Percentiles rank a stretch among this genome's conserved stretches.
Conservation (phyloP, 192 early-diverging fungal species). For the Podila minutissima region DNA sequence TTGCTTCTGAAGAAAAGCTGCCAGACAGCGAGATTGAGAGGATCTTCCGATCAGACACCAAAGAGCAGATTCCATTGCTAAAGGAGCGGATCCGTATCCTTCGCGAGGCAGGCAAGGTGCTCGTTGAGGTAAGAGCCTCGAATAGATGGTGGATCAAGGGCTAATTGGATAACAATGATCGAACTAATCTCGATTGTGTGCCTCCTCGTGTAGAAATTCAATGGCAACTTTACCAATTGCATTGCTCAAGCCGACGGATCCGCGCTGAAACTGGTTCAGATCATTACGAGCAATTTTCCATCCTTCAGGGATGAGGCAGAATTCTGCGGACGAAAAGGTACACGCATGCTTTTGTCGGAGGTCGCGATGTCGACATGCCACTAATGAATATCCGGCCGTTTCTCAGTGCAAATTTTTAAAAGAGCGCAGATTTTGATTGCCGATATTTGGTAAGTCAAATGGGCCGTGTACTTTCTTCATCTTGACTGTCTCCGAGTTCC, state of each 20-base stretch:
- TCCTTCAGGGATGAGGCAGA: slow-evolving; percentile 74
- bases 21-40: slow-evolving; percentile 54
- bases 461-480: no score
- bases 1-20: slow-evolving; percentile 45
- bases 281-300: slow-evolving; percentile 66
- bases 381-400: slow-evolving; percentile 1
- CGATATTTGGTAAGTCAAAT: slow-evolving; percentile 69
- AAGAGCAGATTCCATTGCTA: slow-evolving; percentile 69
- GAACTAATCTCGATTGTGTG: neutral
- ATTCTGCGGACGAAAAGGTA: slow-evolving; percentile 67
- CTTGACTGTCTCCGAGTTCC: no score
- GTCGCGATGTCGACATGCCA: neutral
- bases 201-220: slow-evolving; percentile 57
- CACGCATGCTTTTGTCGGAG: neutral
- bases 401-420: slow-evolving; percentile 74
- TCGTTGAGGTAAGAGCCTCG: slow-evolving; percentile 54
- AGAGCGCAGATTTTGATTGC: slow-evolving; percentile 87
- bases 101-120: slow-evolving; percentile 74
- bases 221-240: slow-evolving; percentile 70
- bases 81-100: slow-evolving; percentile 68
- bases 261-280: slow-evolving; percentile 64
- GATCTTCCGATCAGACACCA: slow-evolving; percentile 73
- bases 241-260: slow-evolving; percentile 61
- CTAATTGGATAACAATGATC: neutral
- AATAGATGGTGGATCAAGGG: no score